Base-by-base conservation (phyloP, 2,329 filamentous ascomycete species). In the Blastomyces parvus region DNA sequence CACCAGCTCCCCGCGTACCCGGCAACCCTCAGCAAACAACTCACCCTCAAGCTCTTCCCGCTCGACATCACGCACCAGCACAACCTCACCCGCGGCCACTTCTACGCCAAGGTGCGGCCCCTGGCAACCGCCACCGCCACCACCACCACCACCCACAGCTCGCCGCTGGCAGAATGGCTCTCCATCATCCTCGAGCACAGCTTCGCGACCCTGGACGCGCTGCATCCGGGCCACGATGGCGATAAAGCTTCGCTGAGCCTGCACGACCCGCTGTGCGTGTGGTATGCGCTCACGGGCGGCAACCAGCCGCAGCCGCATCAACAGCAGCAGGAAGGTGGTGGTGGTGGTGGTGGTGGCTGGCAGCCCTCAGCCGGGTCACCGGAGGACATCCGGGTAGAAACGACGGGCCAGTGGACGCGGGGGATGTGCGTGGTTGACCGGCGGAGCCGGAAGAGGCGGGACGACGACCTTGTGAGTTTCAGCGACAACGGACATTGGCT, bases 331-430 rank as follows among this genome's bases (percentile, higher is more conserved):
- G 44, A n/a, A n/a, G n/a, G n/a, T n/a, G n/a, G n/a, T n/a, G n/a
- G n/a, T n/a, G n/a, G n/a, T 7, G 17, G 11, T 4, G 42, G 25
- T 25, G 14, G 27, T 36, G 14, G 53, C 30, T 79, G 77, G 77
- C 71, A 68, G 62, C 65, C 82, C 19, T 80, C 83, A 1, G 74
- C 78, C 17, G 79, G 82, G 50, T 78, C 74, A 63, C 85, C 81
- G 0, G 88, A 96, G 74, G 94, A 99, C 73, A 88, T 99, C 63
- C 84, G 94, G 25, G 81, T 99, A 50, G 94, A 99, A 78, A 95
- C 91, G 0, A 79, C 84, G 2, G 94, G 93, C 1, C 94, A 97
- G 79, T 99, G 94, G 94, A 96, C 92, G 56, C 82, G 90, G 63
- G 93, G 94, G 1, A 92, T 94, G 87, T 92, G 91, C 71, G 82